Percentiles rank a stretch among this genome's conserved stretches.
Evolutionary conservation across 139 green algal species (phyloP).

Genomic region (Micractinium conductrix): DNA sequence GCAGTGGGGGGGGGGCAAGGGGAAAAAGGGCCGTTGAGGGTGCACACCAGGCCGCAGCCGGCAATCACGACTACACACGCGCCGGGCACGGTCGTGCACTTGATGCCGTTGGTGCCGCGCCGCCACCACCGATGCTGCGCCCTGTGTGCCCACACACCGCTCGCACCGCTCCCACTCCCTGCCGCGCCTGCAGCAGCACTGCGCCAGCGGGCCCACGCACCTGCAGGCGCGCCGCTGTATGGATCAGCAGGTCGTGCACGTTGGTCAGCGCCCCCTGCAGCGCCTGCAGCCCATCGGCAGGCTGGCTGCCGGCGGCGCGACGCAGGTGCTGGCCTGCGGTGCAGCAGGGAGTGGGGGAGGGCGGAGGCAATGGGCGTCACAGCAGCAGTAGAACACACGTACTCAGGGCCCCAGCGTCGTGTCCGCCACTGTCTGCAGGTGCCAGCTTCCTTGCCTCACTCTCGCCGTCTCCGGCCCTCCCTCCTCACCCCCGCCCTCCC

Average conservation of each 20-base stretch:
- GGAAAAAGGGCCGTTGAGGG: too few species aligned
- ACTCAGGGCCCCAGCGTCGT: too few species aligned
- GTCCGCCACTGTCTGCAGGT: too few species aligned
- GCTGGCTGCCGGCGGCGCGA: not conserved
- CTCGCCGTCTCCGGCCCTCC: too few species aligned
- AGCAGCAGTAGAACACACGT: not conserved
- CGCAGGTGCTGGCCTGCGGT: not conserved
- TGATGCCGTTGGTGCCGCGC: too few species aligned
- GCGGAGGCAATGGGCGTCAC: not conserved
- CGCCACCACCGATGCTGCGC: too few species aligned
- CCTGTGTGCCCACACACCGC: too few species aligned
- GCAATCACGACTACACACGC: too few species aligned
- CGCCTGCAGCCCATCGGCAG: constrained; percentile 18
- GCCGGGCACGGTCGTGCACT: too few species aligned
- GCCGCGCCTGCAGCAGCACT: not conserved
- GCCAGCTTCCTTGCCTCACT: too few species aligned
- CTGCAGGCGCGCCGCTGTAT: constrained; percentile 50
- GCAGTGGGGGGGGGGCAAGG: not conserved
- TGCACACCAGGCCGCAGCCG: too few species aligned
- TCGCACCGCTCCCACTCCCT: not conserved
- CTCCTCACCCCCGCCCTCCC: too few species aligned
- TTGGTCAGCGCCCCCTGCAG: constrained; percentile 47
- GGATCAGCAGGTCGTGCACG: constrained; percentile 52
- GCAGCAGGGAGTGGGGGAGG: not conserved
- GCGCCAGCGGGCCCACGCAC: not conserved